These are phyloP conservation scores for Trichoderma breve DNA, from an alignment of 2,329 filamentous ascomycete species.

Conservation along the genomic window DNA sequence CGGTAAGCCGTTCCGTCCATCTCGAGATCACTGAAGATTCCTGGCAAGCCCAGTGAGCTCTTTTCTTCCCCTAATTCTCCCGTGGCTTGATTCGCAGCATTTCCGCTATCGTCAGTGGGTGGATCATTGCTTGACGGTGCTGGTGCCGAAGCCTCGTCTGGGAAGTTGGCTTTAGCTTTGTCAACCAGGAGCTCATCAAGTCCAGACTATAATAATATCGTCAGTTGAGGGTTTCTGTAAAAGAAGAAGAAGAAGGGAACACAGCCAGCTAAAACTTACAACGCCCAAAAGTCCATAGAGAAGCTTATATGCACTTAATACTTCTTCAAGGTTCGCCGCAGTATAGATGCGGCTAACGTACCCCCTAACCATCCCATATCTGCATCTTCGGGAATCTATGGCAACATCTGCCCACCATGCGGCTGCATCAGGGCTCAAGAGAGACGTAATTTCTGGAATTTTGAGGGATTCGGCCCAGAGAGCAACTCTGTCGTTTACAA, in stretches of 20 bases:
- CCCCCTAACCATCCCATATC: slow-evolving; percentile 23
- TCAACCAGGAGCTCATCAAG: slow-evolving; percentile 21
- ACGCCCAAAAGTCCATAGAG: slow-evolving; percentile 20
- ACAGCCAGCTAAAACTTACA: slow-evolving; percentile 11
- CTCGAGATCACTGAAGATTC: slow-evolving; percentile 25
- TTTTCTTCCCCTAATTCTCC: slow-evolving; percentile 18
- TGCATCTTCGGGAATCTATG: slow-evolving; percentile 22
- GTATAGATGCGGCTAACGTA: slow-evolving; percentile 24
- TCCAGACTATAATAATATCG: slow-evolving; percentile 14
- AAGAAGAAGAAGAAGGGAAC: no score
- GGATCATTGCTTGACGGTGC: not conserved
- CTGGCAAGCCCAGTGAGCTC: slow-evolving; percentile 24
- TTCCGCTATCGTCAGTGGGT: not conserved
- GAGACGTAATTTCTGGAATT: not conserved
- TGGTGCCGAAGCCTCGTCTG: not conserved
- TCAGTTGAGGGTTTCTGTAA: not conserved
- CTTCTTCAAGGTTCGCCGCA: slow-evolving; percentile 14
- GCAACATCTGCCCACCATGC: slow-evolving; percentile 26
- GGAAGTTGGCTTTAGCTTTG: slow-evolving; percentile 25
- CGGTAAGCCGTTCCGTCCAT: slow-evolving; percentile 23
- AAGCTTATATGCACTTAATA: slow-evolving; percentile 18
- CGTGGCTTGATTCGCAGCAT: not conserved
- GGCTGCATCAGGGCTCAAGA: slow-evolving; percentile 19
- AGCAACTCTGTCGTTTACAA: slow-evolving; percentile 16
- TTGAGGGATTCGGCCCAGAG: slow-evolving; percentile 25